A percentile compares a stretch with the other conserved stretches of the same genome.
Evolutionary conservation across 208 protist species (phyloP).

Genomic region (Tetramitus jugosus): DNA sequence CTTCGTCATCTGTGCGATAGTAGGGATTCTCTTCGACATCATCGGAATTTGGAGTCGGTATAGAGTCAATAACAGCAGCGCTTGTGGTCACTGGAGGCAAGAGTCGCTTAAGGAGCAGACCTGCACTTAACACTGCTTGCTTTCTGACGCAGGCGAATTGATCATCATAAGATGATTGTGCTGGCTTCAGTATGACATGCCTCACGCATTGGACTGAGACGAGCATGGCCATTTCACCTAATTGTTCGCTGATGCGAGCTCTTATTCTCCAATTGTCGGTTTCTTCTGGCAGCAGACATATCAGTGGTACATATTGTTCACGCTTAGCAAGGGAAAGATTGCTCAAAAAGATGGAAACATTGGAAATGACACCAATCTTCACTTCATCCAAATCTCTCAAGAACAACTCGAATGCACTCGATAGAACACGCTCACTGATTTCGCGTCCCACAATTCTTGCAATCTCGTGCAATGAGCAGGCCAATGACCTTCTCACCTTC

Average conservation of each 20-base stretch:
- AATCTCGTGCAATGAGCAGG: slow-evolving; percentile 85
- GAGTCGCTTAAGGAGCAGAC: not conserved
- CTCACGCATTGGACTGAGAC: slow-evolving; percentile 48
- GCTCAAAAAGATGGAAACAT: slow-evolving; percentile 64
- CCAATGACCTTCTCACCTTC: slow-evolving; percentile 85
- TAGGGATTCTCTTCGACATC: not conserved
- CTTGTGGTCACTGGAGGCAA: too few species aligned
- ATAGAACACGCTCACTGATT: slow-evolving; percentile 66
- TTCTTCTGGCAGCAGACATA: slow-evolving; percentile 67
- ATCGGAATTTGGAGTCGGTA: not conserved
- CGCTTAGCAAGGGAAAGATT: slow-evolving; percentile 49
- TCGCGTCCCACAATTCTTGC: slow-evolving; percentile 72
- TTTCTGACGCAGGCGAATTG: slow-evolving; percentile 68
- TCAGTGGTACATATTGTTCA: slow-evolving; percentile 58
- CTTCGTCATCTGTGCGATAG: too few species aligned
- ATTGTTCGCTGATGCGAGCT: slow-evolving; percentile 72
- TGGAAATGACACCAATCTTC: slow-evolving; percentile 74
- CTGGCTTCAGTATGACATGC: slow-evolving; percentile 51
- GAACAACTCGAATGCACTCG: slow-evolving; percentile 78
- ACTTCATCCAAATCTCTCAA: slow-evolving; percentile 90
- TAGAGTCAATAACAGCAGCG: slow-evolving; percentile 42
- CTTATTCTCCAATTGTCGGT: slow-evolving; percentile 84
- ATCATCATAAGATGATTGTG: slow-evolving; percentile 68
- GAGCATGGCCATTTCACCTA: slow-evolving; percentile 59
- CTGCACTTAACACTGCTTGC: slow-evolving; percentile 16